Percentiles rank a stretch among this genome's conserved stretches.
phyloP scores from a whole-genome alignment of 2,329 filamentous ascomycete species.

The Monosporascus sp. region DNA sequence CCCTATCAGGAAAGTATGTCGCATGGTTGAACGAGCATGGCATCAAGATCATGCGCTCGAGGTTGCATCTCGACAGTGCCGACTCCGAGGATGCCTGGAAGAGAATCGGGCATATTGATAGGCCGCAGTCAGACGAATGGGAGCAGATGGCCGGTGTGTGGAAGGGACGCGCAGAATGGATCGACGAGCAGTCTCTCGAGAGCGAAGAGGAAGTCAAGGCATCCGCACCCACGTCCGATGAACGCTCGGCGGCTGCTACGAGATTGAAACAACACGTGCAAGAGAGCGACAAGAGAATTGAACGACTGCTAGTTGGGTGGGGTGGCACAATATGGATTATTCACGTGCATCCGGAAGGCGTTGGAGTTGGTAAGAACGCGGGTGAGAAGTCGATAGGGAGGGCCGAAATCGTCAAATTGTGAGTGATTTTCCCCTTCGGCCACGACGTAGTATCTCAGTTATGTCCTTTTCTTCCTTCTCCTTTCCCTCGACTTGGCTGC shows the following conservation, averaged over 20 bases:
- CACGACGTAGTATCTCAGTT: too few relatives aligned
- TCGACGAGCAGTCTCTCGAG: conserved; percentile 78
- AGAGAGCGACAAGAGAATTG: conserved; percentile 47
- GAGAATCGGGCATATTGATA: conserved; percentile 84
- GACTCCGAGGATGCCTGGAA: conserved; percentile 89
- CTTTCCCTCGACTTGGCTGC: too few relatives aligned
- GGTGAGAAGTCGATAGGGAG: conserved; percentile 70
- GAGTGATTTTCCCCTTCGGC: conserved; percentile 33
- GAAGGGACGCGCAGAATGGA: conserved; percentile 90
- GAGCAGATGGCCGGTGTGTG: conserved; percentile 95
- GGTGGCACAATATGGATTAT: conserved; percentile 95
- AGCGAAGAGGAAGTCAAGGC: conserved; percentile 54
- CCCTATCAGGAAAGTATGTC: conserved; percentile 83
- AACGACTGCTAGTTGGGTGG: conserved; percentile 91
- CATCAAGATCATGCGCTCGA: conserved; percentile 95
- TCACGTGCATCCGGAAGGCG: conserved; percentile 75
- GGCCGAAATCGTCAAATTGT: conserved; percentile 91
- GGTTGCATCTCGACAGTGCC: conserved; percentile 69
- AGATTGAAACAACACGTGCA: conserved; percentile 45
- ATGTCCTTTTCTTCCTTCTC: too few relatives aligned
- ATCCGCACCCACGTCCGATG: conserved; percentile 23
- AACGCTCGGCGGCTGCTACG: conserved; percentile 39
- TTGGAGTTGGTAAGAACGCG: conserved; percentile 59
- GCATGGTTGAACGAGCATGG: conserved; percentile 96
- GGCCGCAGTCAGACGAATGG: conserved; percentile 82